Conservation (phyloP, 495 filamentous ascomycete species). For the Tuber aestivum region DNA sequence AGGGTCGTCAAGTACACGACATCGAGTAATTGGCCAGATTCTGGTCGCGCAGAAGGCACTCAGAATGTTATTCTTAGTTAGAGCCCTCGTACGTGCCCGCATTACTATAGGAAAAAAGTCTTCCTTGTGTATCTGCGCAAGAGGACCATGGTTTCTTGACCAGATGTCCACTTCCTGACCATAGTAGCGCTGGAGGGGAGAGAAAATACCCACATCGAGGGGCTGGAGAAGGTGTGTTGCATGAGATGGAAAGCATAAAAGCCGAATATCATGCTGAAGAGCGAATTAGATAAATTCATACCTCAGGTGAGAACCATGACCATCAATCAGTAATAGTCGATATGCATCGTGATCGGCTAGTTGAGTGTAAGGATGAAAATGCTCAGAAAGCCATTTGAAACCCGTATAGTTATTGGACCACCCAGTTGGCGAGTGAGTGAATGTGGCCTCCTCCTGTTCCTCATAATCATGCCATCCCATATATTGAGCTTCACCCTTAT, state of each 20-base stretch:
- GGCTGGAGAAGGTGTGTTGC: slow-evolving; percentile 9
- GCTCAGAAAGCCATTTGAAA: slow-evolving; percentile 8
- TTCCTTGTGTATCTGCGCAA: not conserved
- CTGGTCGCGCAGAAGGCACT: no score
- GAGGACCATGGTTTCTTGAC: not conserved
- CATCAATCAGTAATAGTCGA: slow-evolving; percentile 15
- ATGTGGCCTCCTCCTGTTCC: no score
- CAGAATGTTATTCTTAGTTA: no score
- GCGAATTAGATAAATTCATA: slow-evolving; percentile 13
- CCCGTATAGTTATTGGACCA: not conserved
- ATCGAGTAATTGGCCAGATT: no score
- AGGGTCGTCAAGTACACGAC: no score
- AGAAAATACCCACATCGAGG: slow-evolving; percentile 5
- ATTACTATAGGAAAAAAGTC: slow-evolving; percentile 8
- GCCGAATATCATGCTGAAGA: not conserved
- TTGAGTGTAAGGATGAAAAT: not conserved
- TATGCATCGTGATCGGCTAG: not conserved
- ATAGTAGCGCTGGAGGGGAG: slow-evolving; percentile 1
- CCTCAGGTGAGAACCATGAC: slow-evolving; percentile 11
- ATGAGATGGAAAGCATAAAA: no score
- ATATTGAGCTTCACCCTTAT: no score
- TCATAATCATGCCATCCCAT: no score
- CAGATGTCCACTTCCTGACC: slow-evolving; percentile 7
- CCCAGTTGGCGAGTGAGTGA: no score
- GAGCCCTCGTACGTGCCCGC: no score